Evolutionary conservation across 2,329 filamentous ascomycete genomes (phyloP), one percentile per base, ranked within the genome.

Genomic region (Cladophialophora chaetospira): DNA sequence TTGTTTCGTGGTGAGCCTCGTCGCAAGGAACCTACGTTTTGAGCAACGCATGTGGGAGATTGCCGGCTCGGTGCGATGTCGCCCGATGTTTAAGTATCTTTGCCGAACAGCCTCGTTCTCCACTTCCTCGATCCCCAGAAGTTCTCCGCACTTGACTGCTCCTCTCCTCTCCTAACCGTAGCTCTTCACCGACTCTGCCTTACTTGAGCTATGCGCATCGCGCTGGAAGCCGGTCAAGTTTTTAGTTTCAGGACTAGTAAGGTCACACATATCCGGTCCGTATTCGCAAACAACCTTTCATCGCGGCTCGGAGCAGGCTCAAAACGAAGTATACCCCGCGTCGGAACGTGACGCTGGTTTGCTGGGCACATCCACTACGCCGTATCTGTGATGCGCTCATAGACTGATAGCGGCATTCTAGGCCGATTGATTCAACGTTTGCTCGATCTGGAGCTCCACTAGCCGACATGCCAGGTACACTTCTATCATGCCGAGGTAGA

Each of bases 401-500:
- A 19, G 36, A 40, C 36, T 40, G 15, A 40, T 8, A 19, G 17
- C 36, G 36, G 36, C 2, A 40, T 15, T 21, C 15, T 15, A 40
- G 2, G 36, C 36, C 17, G 36, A 17, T 19, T 19, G 10, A 11
- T 15, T 2, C 36, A 21, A 40, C 9, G 3, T 21, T 21, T 40
- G 17, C 6, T 19, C 36, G 23, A 19, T 17, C 36, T 17, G 36
- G 15, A 44, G 42, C 42, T 44, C 13, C 42, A 10, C 6, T 8
- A 19, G 42, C 19, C 42, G n/a, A 26, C 9, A 28, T 44, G 21
- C 13, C 15, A 5, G 42, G 26, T 23, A 44, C 23, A 25, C 8
- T 23, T 25, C n/a, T 44, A 23, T 5, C 23, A 19, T 44, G 25
- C 48, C 48, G 48, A 51, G 48, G 48, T 11, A 51, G 36, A 51